Base-by-base conservation (phyloP, 768 basidiomycete species). In the Arthromyces matolae region DNA sequence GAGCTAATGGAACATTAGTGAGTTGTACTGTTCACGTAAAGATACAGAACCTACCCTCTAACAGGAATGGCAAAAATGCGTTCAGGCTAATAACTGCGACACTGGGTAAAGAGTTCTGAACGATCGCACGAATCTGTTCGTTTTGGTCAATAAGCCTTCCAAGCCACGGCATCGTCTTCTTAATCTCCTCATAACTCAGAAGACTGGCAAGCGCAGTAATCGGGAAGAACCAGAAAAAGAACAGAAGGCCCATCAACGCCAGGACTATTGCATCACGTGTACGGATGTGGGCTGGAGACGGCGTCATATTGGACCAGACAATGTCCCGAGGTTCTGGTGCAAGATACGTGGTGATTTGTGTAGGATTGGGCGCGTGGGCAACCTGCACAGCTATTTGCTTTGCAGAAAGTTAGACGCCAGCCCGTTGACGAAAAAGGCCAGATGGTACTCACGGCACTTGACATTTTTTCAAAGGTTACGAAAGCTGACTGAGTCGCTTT, bases 251-350 rank as follows among this genome's bases (percentile, higher is more conserved):
- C 67, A 93, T 87, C 24, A 82, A 72, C 12, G 65, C 72, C 18
- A 89, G 66, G 2, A 94, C 89, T 22, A 95, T 60, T 27, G 84
- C 47, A 34, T 91, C 82, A 23, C 96, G 83, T 3, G 81, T 72
- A 37, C 79, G 75, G 14, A 83, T 71, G 27, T 79, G 70, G 13
- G 74, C 60, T 1, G 72, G 70, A 0, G 89, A 79, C 18, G 85
- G 80, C 2, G 83, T 73, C 71, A 98, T 86, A 56, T 93, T 93
- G 24, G 84, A 74, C 96, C 96, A 99, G 16, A 97, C 81, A 47
- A 98, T 89, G 63, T 98, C 95, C 39, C 95, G 81, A 8, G 95
- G 94, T 62, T 97, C 94, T 0, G 95, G 95, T 0, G 95, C 93
- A 16, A 81, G 78, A 49, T 72, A 77, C 9, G 90, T 94, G 25